These are phyloP conservation scores for Botrytis sinoallii DNA, from an alignment of 2,329 filamentous ascomycete species.

Conservation along the genomic window DNA sequence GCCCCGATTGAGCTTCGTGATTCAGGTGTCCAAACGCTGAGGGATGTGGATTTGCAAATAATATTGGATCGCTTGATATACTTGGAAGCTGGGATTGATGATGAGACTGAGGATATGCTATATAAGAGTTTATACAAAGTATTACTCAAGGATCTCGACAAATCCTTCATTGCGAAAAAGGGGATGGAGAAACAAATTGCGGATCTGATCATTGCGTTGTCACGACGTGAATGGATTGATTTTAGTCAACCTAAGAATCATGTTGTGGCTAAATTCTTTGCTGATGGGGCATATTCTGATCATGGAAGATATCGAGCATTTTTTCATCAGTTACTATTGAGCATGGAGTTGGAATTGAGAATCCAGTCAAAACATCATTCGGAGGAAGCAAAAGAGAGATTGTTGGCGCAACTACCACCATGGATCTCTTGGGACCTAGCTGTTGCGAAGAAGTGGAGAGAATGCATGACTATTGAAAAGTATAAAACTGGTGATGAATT, in stretches of 20 bases:
- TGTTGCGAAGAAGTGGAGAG: constrained; percentile 69
- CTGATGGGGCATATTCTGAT: constrained; percentile 56
- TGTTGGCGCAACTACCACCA: constrained; percentile 63
- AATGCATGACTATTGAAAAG: constrained; percentile 64
- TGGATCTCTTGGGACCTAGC: constrained; percentile 71
- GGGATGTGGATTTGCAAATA: constrained; percentile 55
- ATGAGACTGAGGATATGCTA: constrained; percentile 54
- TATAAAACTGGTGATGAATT: constrained; percentile 50
- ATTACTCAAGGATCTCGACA: constrained; percentile 66
- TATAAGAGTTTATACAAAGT: constrained; percentile 64
- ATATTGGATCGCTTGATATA: constrained; percentile 59
- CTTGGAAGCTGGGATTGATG: constrained; percentile 55
- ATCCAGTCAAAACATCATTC: constrained; percentile 61
- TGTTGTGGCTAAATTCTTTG: constrained; percentile 68
- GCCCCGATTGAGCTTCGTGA: constrained; percentile 57
- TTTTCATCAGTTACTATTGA: constrained; percentile 74
- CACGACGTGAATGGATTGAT: constrained; percentile 69
- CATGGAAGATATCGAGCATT: constrained; percentile 57
- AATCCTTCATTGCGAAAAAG: constrained; percentile 56
- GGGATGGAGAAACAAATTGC: constrained; percentile 69
- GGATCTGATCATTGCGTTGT: constrained; percentile 67
- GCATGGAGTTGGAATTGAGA: constrained; percentile 67
- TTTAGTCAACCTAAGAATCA: constrained; percentile 69
- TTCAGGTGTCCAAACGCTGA: constrained; percentile 52
- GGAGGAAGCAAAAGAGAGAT: constrained; percentile 61